Base-by-base conservation (phyloP, 306 rosid genomes). In the Quercus engelmannii region DNA sequence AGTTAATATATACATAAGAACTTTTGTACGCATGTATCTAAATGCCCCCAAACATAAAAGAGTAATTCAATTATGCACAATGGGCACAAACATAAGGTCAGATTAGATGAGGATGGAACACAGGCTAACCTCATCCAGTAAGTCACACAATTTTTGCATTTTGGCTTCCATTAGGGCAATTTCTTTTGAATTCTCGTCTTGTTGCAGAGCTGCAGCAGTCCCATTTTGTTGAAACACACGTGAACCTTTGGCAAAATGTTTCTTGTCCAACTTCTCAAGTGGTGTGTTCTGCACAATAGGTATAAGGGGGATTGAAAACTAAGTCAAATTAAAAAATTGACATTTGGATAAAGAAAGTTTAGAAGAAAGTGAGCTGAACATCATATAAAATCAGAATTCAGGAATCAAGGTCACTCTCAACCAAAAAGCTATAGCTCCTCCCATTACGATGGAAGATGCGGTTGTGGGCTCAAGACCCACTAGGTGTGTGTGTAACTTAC, bases 191-290 rank as follows among this genome's bases (percentile, higher is more conserved):
- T 81, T 91, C 78, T 78, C 89, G 30, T 78, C 85, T 74, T 75
- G 83, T 58, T 87, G 88, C 57, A 86, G 83, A 71, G 78, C 90
- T 64, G 77, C 86, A 73, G 86, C 84, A 73, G 76, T 83, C 83
- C 94, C 87, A 61, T 87, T 91, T 71, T 85, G 88, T 62, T 79
- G 85, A 74, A 79, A 76, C 54, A 82, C 83, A n/a, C 81, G 91
- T 8, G 90, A 79, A 56, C 89, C 94, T 86, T 90, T 95, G 6
- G 90, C 94, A 83, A 92, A 91, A 82, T 95, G 97, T 80, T 95
- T 95, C 86, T 76, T 93, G 71, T 95, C 96, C 91, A 95, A 82
- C 87, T 85, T 90, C 73, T 92, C 97, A 77, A 92, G 92, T 68
- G 97, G 96, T 19, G 93, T 91, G 68, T 91, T 83, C 99, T 95